Percentiles rank a stretch among this genome's conserved stretches.
These are phyloP conservation scores for Grosmannia penicillata DNA, from an alignment of 2,329 filamentous ascomycete genomes.

Conservation along the genomic window DNA sequence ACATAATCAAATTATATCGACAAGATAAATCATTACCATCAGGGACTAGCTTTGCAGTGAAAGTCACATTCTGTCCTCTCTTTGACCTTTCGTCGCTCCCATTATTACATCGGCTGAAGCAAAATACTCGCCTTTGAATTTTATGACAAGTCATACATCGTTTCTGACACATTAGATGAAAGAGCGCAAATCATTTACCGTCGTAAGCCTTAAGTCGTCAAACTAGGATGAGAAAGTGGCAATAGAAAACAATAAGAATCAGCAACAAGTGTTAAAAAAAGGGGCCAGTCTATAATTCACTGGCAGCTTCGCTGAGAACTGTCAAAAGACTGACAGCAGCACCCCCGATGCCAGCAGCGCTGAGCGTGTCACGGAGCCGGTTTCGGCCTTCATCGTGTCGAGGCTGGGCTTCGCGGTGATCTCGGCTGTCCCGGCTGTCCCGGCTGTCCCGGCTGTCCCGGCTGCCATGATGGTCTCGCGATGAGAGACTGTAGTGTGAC, in stretches of 20 bases:
- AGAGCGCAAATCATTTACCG: too few relatives aligned
- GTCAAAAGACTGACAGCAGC: constrained; percentile 43
- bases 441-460: constrained; percentile 1
- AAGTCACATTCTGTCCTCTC: too few relatives aligned
- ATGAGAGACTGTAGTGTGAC: background rate
- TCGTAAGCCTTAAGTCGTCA: too few relatives aligned
- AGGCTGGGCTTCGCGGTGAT: constrained; percentile 2
- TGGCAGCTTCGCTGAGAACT: constrained; percentile 42
- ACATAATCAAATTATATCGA: too few relatives aligned
- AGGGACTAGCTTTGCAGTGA: too few relatives aligned
- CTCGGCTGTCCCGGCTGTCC: constrained; percentile 2
- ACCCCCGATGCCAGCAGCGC: constrained; percentile 44
- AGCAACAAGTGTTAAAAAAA: background rate
- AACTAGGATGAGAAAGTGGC: too few relatives aligned
- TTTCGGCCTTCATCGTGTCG: constrained; percentile 17
- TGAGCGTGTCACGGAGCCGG: constrained; percentile 34
- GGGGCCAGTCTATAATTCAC: constrained; percentile 11
- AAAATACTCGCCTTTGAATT: too few relatives aligned
- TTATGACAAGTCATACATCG: too few relatives aligned
- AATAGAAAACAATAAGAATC: background rate
- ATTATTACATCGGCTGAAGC: too few relatives aligned
- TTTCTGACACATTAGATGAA: too few relatives aligned
- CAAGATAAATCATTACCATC: too few relatives aligned
- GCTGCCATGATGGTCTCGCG: constrained; percentile 5
- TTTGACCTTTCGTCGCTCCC: too few relatives aligned